Base-by-base conservation (phyloP, 2,329 filamentous ascomycete genomes). In the Colletotrichum godetiae region DNA sequence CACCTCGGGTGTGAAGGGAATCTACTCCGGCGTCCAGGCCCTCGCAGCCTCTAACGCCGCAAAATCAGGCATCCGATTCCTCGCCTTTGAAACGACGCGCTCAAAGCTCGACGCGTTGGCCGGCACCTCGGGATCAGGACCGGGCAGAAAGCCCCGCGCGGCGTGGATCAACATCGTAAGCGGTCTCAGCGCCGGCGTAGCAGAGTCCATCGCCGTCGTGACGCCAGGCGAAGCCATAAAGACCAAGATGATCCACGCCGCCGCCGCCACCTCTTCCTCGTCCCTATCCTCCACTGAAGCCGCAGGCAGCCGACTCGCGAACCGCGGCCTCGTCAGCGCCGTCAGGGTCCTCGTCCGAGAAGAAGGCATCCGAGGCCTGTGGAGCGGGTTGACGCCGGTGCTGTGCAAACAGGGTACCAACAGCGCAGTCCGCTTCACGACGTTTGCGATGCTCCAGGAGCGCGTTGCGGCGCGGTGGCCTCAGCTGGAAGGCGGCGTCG, bases 401-500 rank as follows among this genome's bases (percentile, higher is more conserved):
- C 46, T 65, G 10, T 67, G 63, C 67, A 64, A 68, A 53, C 58
- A 72, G 12, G 63, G 35, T 1, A 63, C 63, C 24, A 67, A 65
- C 63, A 65, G 68, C 29, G 68, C 72, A n/a, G 72, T 68, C 7
- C 68, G 59, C 1, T 72, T 74, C 42, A 74, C 68, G 11, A 53
- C 59, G 8, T 67, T 64, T 49, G 63, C 67, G 5, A 61, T 59
- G 67, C 63, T 74, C 5, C 63, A 56, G 53, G 59, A 67, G 22
- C 37, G 62, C 6, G 60, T 66, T 3, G 61, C 37, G 35, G 27
- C 22, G 5, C 66, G 65, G 52, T 58, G 71, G 56, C 66, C 71
- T 3, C 29, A 24, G 11, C 56, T 73, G 1, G 57, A 67, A 4
- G 62, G 61, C 10, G 63, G 49, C 29, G 35, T 70, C 4, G 68